Evolutionary conservation across 306 rosid genomes (phyloP).

Genomic region (Lithocarpus polystachyus): DNA sequence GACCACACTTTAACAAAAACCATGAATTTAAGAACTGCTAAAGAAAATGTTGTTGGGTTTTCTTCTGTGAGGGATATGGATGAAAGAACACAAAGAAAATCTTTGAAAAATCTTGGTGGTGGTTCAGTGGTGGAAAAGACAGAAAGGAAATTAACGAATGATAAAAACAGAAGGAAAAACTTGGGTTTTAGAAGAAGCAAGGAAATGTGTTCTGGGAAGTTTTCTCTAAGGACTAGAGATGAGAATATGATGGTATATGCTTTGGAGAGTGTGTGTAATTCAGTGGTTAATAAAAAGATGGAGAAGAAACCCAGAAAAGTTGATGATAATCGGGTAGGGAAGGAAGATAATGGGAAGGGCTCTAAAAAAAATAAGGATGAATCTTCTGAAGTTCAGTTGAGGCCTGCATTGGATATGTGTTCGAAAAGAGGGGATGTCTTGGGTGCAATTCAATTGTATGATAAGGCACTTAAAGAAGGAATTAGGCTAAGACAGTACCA

Average conservation of each 20-base stretch:
- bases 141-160: slow-evolving; percentile 19
- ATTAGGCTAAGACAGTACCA: slow-evolving; percentile 60
- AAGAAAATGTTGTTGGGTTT: slow-evolving; percentile 23
- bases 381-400: slow-evolving; percentile 36
- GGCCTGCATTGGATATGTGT: slow-evolving; percentile 66
- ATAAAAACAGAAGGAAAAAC: slow-evolving; percentile 28
- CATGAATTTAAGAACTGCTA: slow-evolving; percentile 11
- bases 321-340: slow-evolving; percentile 21
- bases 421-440: slow-evolving; percentile 76
- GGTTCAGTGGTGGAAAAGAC: slow-evolving; percentile 33
- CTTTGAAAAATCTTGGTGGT: slow-evolving; percentile 26
- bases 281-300: slow-evolving; percentile 20
- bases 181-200: slow-evolving; percentile 29
- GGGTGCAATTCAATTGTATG: slow-evolving; percentile 68
- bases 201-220: slow-evolving; percentile 25
- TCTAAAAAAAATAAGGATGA: slow-evolving; percentile 35
- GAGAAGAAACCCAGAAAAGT: slow-evolving; percentile 16
- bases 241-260: slow-evolving; percentile 11
- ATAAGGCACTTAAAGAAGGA: slow-evolving; percentile 51
- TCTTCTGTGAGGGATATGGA: slow-evolving; percentile 30
- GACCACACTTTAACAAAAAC: slow-evolving; percentile 28
- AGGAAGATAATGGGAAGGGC: slow-evolving; percentile 31
- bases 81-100: slow-evolving; percentile 22
- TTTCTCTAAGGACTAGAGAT: slow-evolving; percentile 17
- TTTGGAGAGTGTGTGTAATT: slow-evolving; percentile 9